A percentile compares a stretch with the other conserved stretches of the same genome.
Conservation (phyloP, 345 rosid genomes). For the Zanthoxylum bungeanum region DNA sequence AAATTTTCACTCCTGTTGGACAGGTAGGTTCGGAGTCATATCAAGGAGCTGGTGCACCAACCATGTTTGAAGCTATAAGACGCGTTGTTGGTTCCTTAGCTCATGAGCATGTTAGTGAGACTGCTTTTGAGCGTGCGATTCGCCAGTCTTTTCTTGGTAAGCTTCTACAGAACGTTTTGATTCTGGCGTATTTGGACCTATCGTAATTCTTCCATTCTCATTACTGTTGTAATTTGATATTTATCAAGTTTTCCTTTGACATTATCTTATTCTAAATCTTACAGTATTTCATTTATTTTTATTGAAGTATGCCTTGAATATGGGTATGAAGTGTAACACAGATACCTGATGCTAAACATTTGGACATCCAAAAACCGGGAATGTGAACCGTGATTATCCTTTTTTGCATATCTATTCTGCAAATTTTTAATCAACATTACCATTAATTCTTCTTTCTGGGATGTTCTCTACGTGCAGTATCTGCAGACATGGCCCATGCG, state of each 20-base stretch:
- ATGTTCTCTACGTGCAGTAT: slow-evolving; percentile 41
- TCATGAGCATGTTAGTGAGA: slow-evolving; percentile 48
- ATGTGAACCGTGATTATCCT: background rate
- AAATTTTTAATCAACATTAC: background rate
- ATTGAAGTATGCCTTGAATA: background rate
- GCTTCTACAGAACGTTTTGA: slow-evolving; percentile 6
- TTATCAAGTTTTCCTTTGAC: background rate
- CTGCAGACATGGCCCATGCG: slow-evolving; percentile 99
- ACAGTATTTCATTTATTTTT: background rate
- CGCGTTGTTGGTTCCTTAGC: slow-evolving; percentile 70
- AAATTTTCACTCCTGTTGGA: slow-evolving; percentile 17
- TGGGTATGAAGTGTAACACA: background rate
- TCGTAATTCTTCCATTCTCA: background rate
- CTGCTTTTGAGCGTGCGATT: slow-evolving; percentile 70
- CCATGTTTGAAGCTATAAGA: slow-evolving; percentile 93
- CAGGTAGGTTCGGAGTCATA: slow-evolving; percentile 91
- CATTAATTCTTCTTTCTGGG: slow-evolving; percentile 5
- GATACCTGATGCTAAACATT: background rate
- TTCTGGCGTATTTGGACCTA: background rate
- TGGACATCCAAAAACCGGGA: background rate
- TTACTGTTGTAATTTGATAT: background rate
- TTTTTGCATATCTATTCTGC: background rate
- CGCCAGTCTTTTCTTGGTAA: slow-evolving; percentile 86
- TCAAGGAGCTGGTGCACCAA: slow-evolving; percentile 96
- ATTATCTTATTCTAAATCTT: too few relatives aligned